Base-by-base conservation (phyloP, 2,329 filamentous ascomycete genomes). In the Cercospora janseana region DNA sequence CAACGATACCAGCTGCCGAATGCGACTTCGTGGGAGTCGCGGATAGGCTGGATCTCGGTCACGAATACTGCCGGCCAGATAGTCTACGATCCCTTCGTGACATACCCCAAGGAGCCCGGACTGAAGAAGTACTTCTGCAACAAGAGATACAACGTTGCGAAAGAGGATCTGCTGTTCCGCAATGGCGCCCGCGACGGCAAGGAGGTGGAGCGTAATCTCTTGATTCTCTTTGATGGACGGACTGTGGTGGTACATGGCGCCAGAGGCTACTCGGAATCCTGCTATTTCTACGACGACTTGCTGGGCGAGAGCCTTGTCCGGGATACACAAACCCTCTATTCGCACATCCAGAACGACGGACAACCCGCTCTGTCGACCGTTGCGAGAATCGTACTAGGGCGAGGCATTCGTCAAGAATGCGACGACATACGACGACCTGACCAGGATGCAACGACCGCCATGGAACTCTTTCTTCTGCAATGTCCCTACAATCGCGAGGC, bases 361-460 rank as follows among this genome's bases (percentile, higher is more conserved):
- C 29, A 34, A 20, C 35, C 40, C 8, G 27, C 47, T 10, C 24
- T 46, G 4, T 46, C 44, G 3, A 46, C 44, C 16, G 32, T 46
- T 13, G 21, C 44, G 5, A 34, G 35, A 18, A 26, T 41, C 10
- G 35, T 49, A 3, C 35, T 41, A 1, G 35, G 35, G 1, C 27
- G 46, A 13, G 34, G 46, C 26, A 32, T 49, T 10, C 16, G 38
- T 15, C 24, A 31, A 23, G 35, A 46, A 23, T 24, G 29, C 31
- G 28, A 41, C 13, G 21, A 41, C 13, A 20, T 35, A 31, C 44
- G 44, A 12, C 18, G 35, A 26, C 34, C 49, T 9, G 42, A 47
- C 24, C 42, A 52, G 13, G 43, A 52, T 41, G 49, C 49, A n/a
- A 34, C 31, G n/a, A 29, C 28, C n/a, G 35, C 43, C 15, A 52